Percentiles rank a stretch among this genome's conserved stretches.
Conservation (phyloP, 768 basidiomycete genomes). For the Russula emetica region DNA sequence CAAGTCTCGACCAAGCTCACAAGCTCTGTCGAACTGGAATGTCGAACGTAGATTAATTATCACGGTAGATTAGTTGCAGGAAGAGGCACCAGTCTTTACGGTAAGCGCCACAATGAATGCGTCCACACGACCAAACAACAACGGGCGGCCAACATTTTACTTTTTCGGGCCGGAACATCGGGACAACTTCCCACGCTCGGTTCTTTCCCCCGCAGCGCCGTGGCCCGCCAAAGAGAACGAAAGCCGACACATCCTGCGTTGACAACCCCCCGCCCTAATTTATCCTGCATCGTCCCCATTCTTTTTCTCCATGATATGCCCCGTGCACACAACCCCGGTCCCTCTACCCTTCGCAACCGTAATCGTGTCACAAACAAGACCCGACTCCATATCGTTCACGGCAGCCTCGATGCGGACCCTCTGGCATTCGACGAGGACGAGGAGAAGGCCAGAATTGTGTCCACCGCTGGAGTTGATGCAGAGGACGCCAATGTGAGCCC, state of each 20-base stretch:
- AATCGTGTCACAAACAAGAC: constrained; percentile 93
- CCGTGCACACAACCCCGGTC: constrained; percentile 71
- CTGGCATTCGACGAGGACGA: constrained; percentile 82
- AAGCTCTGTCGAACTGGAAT: neutral
- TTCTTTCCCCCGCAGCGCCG: constrained; percentile 29
- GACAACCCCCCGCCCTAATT: constrained; percentile 28
- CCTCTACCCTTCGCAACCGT: constrained; percentile 77
- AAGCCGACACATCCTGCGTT: constrained; percentile 26
- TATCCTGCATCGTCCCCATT: constrained; percentile 32
- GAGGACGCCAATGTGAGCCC: constrained; percentile 87
- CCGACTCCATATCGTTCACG: constrained; percentile 78
- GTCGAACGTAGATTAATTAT: constrained; percentile 7
- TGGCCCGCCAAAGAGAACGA: constrained; percentile 29
- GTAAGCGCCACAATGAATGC: constrained; percentile 23
- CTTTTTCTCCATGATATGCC: constrained; percentile 79
- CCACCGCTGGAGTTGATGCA: constrained; percentile 83
- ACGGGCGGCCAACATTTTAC: constrained; percentile 24
- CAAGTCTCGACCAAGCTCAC: neutral
- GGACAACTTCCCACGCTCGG: constrained; percentile 28
- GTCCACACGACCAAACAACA: constrained; percentile 25
- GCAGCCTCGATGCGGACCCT: constrained; percentile 75
- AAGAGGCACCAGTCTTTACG: neutral
- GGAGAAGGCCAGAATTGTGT: constrained; percentile 76
- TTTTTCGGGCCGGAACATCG: constrained; percentile 26
- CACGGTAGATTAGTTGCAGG: constrained; percentile 7